phyloP scores from a whole-genome alignment of 73 alveolate genomes.

The Tetrahymena malaccensis region DNA sequence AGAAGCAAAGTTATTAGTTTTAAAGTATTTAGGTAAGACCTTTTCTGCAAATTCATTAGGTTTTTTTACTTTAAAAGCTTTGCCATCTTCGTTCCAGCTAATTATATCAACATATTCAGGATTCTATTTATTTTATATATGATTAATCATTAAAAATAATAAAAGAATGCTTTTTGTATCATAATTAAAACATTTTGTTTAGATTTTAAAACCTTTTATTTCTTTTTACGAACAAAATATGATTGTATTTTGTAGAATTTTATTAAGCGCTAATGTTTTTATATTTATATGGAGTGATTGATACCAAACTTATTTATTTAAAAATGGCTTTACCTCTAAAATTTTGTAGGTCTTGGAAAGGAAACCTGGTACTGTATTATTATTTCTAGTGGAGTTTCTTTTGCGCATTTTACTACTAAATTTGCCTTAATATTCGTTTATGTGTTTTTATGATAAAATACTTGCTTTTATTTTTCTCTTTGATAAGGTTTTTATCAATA shows the following conservation, averaged over 20 bases:
- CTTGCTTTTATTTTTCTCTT: neutral
- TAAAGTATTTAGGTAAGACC: conserved; percentile 87
- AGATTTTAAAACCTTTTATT: neutral
- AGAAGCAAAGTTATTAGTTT: conserved; percentile 91
- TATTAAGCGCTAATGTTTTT: neutral
- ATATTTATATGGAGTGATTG: no score
- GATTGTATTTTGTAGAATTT: no score
- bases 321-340: neutral
- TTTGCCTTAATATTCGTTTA: no score
- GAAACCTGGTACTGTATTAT: neutral
- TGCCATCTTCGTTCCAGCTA: conserved; percentile 92
- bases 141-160: neutral
- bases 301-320: neutral
- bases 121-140: conserved; percentile 5
- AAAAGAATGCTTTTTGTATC: neutral
- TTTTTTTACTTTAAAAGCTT: conserved; percentile 74
- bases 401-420: neutral
- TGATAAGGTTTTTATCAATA: neutral
- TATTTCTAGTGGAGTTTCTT: neutral
- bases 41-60: conserved; percentile 82
- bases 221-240: no score
- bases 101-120: conserved; percentile 75
- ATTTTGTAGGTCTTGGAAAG: neutral
- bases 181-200: neutral
- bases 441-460: neutral